Evolutionary conservation across 768 basidiomycete species (phyloP).

Genomic region (Termitomyces sp.): DNA sequence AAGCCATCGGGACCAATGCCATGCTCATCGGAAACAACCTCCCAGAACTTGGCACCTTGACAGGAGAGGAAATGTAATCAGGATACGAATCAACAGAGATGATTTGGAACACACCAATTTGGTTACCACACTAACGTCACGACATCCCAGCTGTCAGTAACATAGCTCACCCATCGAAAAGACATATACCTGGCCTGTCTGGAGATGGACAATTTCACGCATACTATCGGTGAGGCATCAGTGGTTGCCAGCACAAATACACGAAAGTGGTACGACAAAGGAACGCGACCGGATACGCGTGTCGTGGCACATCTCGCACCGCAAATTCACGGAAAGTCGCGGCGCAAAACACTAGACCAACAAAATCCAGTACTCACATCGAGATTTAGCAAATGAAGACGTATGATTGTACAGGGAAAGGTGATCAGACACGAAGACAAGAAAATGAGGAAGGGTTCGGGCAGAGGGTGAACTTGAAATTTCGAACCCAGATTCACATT

Average conservation of each 20-base stretch:
- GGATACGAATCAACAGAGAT: slow-evolving; percentile 12
- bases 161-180: not conserved
- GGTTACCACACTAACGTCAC: slow-evolving; percentile 85
- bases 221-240: slow-evolving; percentile 52
- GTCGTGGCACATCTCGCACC: slow-evolving; percentile 12
- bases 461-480: slow-evolving; percentile 33
- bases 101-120: slow-evolving; percentile 71
- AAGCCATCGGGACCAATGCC: slow-evolving; percentile 90
- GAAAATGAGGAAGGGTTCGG: slow-evolving; percentile 34
- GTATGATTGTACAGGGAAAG: slow-evolving; percentile 35
- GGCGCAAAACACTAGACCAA: not conserved
- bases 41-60: slow-evolving; percentile 93
- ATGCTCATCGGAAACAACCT: slow-evolving; percentile 97
- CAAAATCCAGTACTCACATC: slow-evolving; percentile 30
- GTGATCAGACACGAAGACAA: slow-evolving; percentile 41
- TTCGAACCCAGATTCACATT: slow-evolving; percentile 40
- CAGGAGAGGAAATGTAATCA: slow-evolving; percentile 14
- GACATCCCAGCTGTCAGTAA: slow-evolving; percentile 22
- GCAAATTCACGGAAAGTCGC: slow-evolving; percentile 12
- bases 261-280: slow-evolving; percentile 43
- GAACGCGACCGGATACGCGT: slow-evolving; percentile 30
- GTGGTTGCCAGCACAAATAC: slow-evolving; percentile 16
- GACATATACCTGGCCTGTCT: slow-evolving; percentile 87
- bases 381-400: slow-evolving; percentile 28
- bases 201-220: slow-evolving; percentile 99